Evolutionary conservation across 1,139 yeast species (phyloP).

Genomic region (Pichia sp.): DNA sequence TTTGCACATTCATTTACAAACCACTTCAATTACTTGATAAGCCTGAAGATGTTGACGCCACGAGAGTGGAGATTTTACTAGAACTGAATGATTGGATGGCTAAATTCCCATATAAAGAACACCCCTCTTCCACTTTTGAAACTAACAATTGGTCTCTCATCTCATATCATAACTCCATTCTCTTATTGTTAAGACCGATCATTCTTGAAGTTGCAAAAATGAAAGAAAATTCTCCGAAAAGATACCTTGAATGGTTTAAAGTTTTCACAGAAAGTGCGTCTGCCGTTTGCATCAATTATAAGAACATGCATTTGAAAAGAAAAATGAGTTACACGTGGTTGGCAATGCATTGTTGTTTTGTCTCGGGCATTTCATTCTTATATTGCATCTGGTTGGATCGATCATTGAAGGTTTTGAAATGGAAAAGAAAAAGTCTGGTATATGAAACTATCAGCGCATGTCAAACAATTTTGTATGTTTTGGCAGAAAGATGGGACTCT

Average conservation of each 20-base stretch:
- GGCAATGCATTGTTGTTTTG: constrained; percentile 33
- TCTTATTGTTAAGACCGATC: constrained; percentile 32
- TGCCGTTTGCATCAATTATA: constrained; percentile 31
- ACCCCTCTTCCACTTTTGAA: constrained; percentile 30
- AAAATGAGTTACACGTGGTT: constrained; percentile 32
- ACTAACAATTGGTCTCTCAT: constrained; percentile 33
- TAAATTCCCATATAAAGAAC: constrained; percentile 29
- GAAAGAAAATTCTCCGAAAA: constrained; percentile 21
- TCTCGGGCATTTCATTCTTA: constrained; percentile 33
- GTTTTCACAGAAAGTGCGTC: constrained; percentile 33
- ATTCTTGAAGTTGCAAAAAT: constrained; percentile 29
- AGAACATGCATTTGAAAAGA: constrained; percentile 27
- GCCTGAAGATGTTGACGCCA: constrained; percentile 28
- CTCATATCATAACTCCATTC: constrained; percentile 34
- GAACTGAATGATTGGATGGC: constrained; percentile 35
- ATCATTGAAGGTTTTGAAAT: constrained; percentile 25
- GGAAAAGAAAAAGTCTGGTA: constrained; percentile 26
- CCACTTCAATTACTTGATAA: constrained; percentile 25
- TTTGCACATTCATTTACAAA: constrained; percentile 33
- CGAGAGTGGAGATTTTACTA: constrained; percentile 30
- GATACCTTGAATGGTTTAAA: constrained; percentile 33
- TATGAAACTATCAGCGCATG: constrained; percentile 34
- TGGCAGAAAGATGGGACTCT: constrained; percentile 32
- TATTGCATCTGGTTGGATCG: constrained; percentile 33
- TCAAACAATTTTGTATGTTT: constrained; percentile 29